phyloP scores from a whole-genome alignment of 768 basidiomycete genomes.

The Russula lepida region DNA sequence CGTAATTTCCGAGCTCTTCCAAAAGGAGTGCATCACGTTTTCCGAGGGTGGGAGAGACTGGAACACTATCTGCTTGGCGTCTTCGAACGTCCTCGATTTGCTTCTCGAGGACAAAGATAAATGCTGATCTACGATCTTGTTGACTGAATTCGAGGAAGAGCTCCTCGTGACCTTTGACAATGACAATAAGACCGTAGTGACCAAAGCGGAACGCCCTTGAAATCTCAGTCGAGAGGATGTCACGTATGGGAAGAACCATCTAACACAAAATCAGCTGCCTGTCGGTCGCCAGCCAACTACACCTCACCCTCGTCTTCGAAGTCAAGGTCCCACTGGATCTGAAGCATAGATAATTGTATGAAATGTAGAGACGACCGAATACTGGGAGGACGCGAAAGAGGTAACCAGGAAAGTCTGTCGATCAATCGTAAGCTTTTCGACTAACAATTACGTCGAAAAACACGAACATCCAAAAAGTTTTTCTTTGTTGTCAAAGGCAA shows the following conservation, averaged over 20 bases:
- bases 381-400: slow-evolving; percentile 86
- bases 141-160: slow-evolving; percentile 92
- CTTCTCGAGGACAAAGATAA: slow-evolving; percentile 63
- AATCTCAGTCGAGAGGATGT: slow-evolving; percentile 77
- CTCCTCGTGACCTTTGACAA: slow-evolving; percentile 95
- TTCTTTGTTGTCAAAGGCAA: slow-evolving; percentile 88
- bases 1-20: slow-evolving; percentile 69
- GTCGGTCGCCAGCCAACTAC: not conserved
- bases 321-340: slow-evolving; percentile 77
- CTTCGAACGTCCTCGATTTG: slow-evolving; percentile 69
- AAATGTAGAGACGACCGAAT: slow-evolving; percentile 81
- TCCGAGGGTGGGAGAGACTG: slow-evolving; percentile 37
- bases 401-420: slow-evolving; percentile 81
- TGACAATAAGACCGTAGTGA: slow-evolving; percentile 80
- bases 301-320: slow-evolving; percentile 68
- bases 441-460: not conserved
- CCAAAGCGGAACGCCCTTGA: slow-evolving; percentile 85
- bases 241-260: slow-evolving; percentile 93
- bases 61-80: slow-evolving; percentile 40
- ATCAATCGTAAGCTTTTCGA: slow-evolving; percentile 10
- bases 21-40: slow-evolving; percentile 69
- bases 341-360: slow-evolving; percentile 92
- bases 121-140: slow-evolving; percentile 71
- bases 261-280: slow-evolving; percentile 27
- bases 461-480: slow-evolving; percentile 77